Evolutionary conservation across 176 grass and related monocot species (phyloP), one percentile per base, ranked within the genome.

Genomic region (Tillandsia fasciculata): DNA sequence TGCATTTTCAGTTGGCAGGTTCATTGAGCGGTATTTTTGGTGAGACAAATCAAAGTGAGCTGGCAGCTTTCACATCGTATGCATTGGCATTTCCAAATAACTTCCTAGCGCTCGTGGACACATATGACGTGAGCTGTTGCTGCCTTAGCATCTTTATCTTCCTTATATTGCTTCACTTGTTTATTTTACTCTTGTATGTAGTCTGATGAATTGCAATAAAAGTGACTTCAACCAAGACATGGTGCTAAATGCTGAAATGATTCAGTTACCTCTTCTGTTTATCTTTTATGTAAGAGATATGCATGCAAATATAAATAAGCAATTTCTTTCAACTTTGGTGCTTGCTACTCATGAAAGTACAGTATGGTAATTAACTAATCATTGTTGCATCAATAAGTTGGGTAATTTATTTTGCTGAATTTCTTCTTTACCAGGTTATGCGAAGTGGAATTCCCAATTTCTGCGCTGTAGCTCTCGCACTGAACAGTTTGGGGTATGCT

Each of bases 371-470:
- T 15, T 61, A 18, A 20, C 18, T 23, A 9, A 61, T 61, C 4
- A 2, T 59, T 78, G 58, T 65, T 66, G 51, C 74, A 69, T 15
- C 14, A 2, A 65, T 53, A 10, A 0, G 53, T 72, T 29, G 69
- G 49, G 63, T 51, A 72, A 42, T 42, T 42, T 61, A 14, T 59
- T 53, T 79, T 27, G 70, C 65, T 69, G 24, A 66, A 72, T 72
- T 77, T 23, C 24, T 81, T 73, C 8, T 74, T 49, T 49, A 77
- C 71, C 84, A 99, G 94, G 94, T 99, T 80, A 86, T 93, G 84
- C 84, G 89, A 73, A 99, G 94, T 85, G 94, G 94, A 54, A 84
- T 99, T 84, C 89, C 94, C 29, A 99, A 99, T 74, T 99, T 99
- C 75, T 93, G 84, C 80, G 94, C 94, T 49, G 94, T 99, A 74